Base-by-base conservation (phyloP, 2,329 filamentous ascomycete genomes). In the Pseudofabraea citricarpa region DNA sequence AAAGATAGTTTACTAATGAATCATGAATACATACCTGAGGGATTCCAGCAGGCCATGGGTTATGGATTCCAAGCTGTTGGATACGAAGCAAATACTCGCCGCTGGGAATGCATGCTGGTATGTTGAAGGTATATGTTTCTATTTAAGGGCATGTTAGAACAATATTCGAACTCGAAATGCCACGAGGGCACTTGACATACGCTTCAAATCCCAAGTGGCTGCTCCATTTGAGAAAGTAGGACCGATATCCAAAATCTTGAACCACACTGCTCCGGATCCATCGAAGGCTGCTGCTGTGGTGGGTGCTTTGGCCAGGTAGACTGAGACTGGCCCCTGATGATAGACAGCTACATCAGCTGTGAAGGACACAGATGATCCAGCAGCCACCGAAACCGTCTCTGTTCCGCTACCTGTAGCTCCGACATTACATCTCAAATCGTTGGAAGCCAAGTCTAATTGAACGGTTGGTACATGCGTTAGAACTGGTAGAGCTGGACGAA, bases 361-460 rank as follows among this genome's bases (percentile, higher is more conserved):
- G 47, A 74, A 72, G 2, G 61, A 57, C 52, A 73, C 64, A 5
- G 69, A 66, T 54, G 67, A 62, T 15, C 67, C 69, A 36, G 55
- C 57, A 20, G 57, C 56, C 12, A 62, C 60, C 3, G 58, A 54
- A 12, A 57, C 59, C 2, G 55, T 56, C 3, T 48, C 23, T 5
- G 56, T 53, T 21, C 42, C 43, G 13, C 29, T 46, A 16, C 54
- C 47, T 0, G 36, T 46, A 5, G 36, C 36, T 2, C 65, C 64
- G 44, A 64, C 61, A 57, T 74, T 73, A 58, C 70, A 74, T 38
- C 70, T 59, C 24, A 66, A 53, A 45, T 68, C 62, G 52, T 78
- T 72, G 8, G 58, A 63, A 18, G 65, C 66, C 18, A 66, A 67
- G 6, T 75, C 75, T 38, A 10, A 6, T 20, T 21, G 16, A 24